Evolutionary conservation across 768 basidiomycete genomes (phyloP).

Genomic region (Hydnomerulius pinastri): DNA sequence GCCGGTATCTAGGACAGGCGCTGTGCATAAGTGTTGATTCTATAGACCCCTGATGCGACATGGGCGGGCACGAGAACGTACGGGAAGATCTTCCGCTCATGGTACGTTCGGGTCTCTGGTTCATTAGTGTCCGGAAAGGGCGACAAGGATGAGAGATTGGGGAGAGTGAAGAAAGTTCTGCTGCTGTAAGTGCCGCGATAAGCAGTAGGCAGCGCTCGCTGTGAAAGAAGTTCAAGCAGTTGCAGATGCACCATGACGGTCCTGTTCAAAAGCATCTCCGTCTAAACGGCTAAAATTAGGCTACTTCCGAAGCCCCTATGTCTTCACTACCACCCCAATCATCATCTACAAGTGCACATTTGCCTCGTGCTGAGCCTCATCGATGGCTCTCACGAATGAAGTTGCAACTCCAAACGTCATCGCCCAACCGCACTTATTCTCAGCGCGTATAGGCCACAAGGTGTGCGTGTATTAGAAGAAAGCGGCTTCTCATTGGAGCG

Average conservation of each 20-base stretch:
- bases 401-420: too few species aligned
- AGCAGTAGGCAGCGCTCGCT: conserved; percentile 4
- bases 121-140: conserved; percentile 34
- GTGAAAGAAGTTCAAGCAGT: conserved; percentile 22
- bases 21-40: conserved; percentile 12
- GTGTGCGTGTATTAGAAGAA: too few species aligned
- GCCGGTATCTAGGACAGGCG: conserved; percentile 61
- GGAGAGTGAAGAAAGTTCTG: conserved; percentile 51
- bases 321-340: too few species aligned
- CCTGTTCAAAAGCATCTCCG: neutral
- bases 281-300: neutral
- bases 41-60: neutral
- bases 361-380: too few species aligned
- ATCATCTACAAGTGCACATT: too few species aligned
- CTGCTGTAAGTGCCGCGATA: conserved; percentile 3
- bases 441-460: too few species aligned
- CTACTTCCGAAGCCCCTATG: neutral
- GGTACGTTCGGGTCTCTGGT: conserved; percentile 60
- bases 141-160: conserved; percentile 48
- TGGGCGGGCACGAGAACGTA: conserved; percentile 43
- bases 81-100: conserved; percentile 88
- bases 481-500: neutral
- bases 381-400: too few species aligned
- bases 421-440: too few species aligned
- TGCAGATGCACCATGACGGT: neutral